phyloP scores from a whole-genome alignment of 805 yeast species.

The Schwanniomyces yamadae region DNA sequence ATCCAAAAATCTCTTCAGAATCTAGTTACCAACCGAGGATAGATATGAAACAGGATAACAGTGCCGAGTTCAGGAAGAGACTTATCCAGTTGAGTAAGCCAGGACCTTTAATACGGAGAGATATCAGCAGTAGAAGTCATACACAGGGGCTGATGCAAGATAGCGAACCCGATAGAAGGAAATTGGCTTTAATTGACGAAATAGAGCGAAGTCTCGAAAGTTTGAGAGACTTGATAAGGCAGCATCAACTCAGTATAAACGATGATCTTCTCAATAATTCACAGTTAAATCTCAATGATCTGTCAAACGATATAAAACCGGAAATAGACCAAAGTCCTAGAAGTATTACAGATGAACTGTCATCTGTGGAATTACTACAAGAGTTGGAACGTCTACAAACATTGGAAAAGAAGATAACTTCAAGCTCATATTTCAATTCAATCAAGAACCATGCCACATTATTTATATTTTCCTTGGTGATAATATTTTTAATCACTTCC shows the following conservation, averaged over 20 bases:
- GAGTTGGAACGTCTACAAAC: constrained; percentile 26
- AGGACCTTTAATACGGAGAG: constrained; percentile 5
- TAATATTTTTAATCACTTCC: constrained; percentile 19
- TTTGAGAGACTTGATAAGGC: neutral
- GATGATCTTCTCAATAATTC: no score
- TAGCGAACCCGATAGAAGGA: neutral
- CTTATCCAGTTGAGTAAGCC: constrained; percentile 1
- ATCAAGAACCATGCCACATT: no score
- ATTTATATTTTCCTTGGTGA: neutral
- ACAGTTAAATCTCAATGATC: no score
- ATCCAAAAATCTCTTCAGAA: no score
- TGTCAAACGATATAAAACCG: no score
- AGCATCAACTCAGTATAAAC: neutral
- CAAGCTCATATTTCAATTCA: neutral
- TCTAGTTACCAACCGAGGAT: neutral
- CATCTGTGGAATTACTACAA: constrained; percentile 11
- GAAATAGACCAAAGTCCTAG: no score
- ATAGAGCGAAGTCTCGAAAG: no score
- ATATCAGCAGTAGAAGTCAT: neutral
- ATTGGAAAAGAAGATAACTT: constrained; percentile 1
- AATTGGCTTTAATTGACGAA: neutral
- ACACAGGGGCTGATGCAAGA: no score
- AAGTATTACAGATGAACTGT: no score
- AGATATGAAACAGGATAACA: neutral
- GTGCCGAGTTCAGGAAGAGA: no score